These are phyloP conservation scores for Fusarium fracticaudum DNA, from an alignment of 2,329 filamentous ascomycete genomes.

Conservation along the genomic window DNA sequence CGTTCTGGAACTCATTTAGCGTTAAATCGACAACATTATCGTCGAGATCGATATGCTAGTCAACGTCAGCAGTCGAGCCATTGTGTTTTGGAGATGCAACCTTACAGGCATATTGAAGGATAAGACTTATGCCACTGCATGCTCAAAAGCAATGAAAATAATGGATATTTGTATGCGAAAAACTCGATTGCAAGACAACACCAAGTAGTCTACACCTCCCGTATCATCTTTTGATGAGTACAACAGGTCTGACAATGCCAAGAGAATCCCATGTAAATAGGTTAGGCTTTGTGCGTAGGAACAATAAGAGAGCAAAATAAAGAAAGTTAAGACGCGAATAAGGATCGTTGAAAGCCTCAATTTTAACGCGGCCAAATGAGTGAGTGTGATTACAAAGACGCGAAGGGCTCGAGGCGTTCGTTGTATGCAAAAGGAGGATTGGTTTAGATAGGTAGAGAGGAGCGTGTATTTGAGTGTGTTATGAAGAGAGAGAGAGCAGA, in stretches of 20 bases:
- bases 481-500: neutral
- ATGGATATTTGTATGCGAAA: neutral
- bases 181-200: neutral
- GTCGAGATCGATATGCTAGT: conserved; percentile 7
- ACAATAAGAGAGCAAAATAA: neutral
- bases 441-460: neutral
- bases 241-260: neutral
- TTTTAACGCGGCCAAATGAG: neutral
- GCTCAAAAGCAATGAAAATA: neutral
- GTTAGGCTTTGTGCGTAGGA: neutral
- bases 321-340: neutral
- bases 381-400: neutral
- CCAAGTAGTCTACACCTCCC: neutral
- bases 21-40: conserved; percentile 11
- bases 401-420: neutral
- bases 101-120: conserved; percentile 27
- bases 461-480: neutral
- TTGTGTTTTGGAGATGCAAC: too few species aligned
- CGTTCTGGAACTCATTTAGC: neutral
- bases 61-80: neutral
- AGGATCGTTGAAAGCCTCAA: neutral
- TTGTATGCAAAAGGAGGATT: neutral
- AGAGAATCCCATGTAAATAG: neutral
- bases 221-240: neutral
- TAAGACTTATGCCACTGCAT: conserved; percentile 8